Evolutionary conservation across 768 basidiomycete genomes (phyloP), one percentile per base, ranked within the genome.

Genomic region (Suillus subaureus): DNA sequence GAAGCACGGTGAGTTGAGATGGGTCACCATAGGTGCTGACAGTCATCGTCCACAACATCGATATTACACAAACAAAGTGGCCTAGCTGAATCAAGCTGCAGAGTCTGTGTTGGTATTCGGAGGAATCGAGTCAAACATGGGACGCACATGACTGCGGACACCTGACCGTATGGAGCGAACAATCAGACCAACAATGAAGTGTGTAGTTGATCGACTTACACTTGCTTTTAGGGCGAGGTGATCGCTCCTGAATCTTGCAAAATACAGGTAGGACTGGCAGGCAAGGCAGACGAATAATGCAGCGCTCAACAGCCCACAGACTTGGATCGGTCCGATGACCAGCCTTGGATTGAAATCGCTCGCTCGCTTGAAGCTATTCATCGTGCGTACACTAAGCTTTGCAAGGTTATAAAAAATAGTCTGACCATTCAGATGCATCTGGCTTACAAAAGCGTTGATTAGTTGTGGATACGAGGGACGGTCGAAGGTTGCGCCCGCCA

Each of bases 211-310:
- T 15, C 3, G 35, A 57, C 56, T 39, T 9, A 39, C 66, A 13
- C 45, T 49, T 26, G 42, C 39, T 51, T 67, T 67, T 13, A 67
- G 37, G n/a, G n/a, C 15, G 42, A 47, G 16, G 21, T 68, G 64
- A 8, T 63, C 60, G n/a, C 8, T 23, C 6, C 37, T 23, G 64
- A 67, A 71, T 16, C 23, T 65, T 18, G 62, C 42, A 55, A 66
- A 66, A 61, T 71, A 71, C 15, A 60, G 31, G 57, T 68, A 67
- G 15, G 58, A 31, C 62, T 71, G 70, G n/a, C 58, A 47, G 12
- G 56, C 62, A 18, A 64, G 42, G 39, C 70, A 58, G 9, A 69
- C 70, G 31, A 71, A 69, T 28, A 71, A 61, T 15, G 62, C 49
- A 6, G 61, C 43, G 2, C 60, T 63, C 16, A 67, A 47, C 12